Evolutionary conservation across 768 basidiomycete genomes (phyloP), one percentile per base, ranked within the genome.

Genomic region (Rhodotorula graminis): DNA sequence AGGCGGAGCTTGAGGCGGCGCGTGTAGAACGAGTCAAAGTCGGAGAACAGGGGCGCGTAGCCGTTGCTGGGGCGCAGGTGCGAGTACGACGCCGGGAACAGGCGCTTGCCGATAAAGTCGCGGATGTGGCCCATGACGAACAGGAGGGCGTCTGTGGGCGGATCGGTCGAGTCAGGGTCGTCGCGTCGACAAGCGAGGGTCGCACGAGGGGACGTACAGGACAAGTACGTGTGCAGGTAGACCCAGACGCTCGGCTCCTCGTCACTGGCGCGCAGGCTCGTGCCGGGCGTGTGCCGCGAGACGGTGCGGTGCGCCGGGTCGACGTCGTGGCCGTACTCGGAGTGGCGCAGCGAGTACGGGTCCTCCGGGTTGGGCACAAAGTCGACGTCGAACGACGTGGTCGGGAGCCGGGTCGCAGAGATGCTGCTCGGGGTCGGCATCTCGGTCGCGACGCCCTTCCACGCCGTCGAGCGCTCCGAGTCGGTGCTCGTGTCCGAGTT

Each of bases 11-110:
- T 98, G 75, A 98, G 87, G 8, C 94, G 89, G 63, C 95, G 92
- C 71, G 94, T 95, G 85, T 98, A 98, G 84, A 98, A 99, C 12
- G 96, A 98, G 81, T 98, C 95, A 77, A 98, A 98, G 81, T 98
- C 96, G 16, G 93, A 96, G 82, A 93, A 95, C 71, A 98, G 85
- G 11, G 96, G 91, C 3, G 94, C 95, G 79, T 96, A 94, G 68
- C 95, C 96, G 77, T 92, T 84, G 74, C 85, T 84, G 61, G 92
- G 89, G 82, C 92, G 87, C 67, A 99, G 83, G 82, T 96, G 92
- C 64, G 84, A 84, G 80, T 92, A 97, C 49, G 85, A 84, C 21
- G 85, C 80, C 10, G 89, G 85, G 69, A 85, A 81, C 65, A 96
- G 84, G 57, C 88, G 85, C 82, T 96, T 98, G 33, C 95, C 95